Evolutionary conservation across 805 yeast species (phyloP), one percentile per base, ranked within the genome.

Genomic region (Candida suzukii): DNA sequence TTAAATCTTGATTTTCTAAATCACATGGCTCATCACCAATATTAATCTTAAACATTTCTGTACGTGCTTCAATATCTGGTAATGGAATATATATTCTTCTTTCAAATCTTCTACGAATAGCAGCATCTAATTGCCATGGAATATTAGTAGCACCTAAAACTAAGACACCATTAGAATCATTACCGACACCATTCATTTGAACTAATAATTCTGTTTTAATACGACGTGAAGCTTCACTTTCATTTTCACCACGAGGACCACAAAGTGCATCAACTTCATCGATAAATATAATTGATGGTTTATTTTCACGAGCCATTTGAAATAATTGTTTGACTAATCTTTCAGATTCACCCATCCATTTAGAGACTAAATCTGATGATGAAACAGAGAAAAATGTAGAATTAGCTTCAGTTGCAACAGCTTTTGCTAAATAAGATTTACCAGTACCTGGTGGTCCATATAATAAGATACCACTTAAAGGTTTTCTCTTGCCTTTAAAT

Each of bases 261-360:
- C 98, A 90, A 42, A 93, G 68, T 0, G 99, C 98, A 64, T 93
- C 99, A 28, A 93, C 97, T 63, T 93, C 99, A 66, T 93, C 99
- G 41, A 93, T 93, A 62, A 93, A 93, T 39, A 93, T 93, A 51
- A 93, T 95, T 0, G 95, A 80, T 1, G 99, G 99, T 57, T 87
- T 90, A 57, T 83, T 85, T 61, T 93, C 99, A 49, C 99, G 74
- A 5, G 99, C 99, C 95, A 91, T 87, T 27, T 83, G 76, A 64
- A 93, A 93, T 48, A 93, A 71, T 58, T 93, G 97, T 61, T 91
- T 93, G 22, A 93, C 98, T 43, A 93, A 75, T 63, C 98, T 79
- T 63, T 93, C 99, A 21, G 95, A 82, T 62, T 93, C 99, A 53
- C 99, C 99, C 97, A 91, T 91, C 99, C 99, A 93, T 63, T 93